A percentile compares a stretch with the other conserved stretches of the same genome.
phyloP scores from a whole-genome alignment of 768 basidiomycete genomes.

The Bullera alba region DNA sequence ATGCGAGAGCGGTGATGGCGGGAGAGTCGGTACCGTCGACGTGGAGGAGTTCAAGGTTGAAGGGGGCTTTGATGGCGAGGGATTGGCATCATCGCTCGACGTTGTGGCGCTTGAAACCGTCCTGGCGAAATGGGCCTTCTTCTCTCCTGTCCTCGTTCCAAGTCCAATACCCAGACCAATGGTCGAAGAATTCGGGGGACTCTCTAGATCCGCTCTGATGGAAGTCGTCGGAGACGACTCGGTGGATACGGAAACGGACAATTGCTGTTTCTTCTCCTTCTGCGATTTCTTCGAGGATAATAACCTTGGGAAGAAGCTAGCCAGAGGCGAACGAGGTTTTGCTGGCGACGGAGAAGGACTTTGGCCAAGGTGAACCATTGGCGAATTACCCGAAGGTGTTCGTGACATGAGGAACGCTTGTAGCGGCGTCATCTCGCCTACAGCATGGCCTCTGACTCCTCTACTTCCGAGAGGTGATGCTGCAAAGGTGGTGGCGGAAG shows the following conservation, averaged over 20 bases:
- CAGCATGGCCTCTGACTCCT: too few relatives aligned
- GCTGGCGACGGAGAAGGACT: neutral
- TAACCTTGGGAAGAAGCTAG: slow-evolving; percentile 24
- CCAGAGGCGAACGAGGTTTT: slow-evolving; percentile 10
- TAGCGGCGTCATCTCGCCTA: neutral
- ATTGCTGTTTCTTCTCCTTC: neutral
- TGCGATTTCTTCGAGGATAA: slow-evolving; percentile 21
- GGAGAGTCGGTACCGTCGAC: neutral
- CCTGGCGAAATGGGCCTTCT: neutral
- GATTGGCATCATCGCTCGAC: neutral
- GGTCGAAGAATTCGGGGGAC: neutral
- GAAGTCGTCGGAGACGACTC: slow-evolving; percentile 3
- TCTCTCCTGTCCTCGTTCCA: neutral
- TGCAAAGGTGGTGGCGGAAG: too few relatives aligned
- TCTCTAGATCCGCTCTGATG: neutral
- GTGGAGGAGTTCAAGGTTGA: neutral
- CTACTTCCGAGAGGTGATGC: too few relatives aligned
- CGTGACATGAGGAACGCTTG: slow-evolving; percentile 1
- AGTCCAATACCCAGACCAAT: slow-evolving; percentile 8
- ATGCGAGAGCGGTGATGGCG: neutral
- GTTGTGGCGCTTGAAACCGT: neutral
- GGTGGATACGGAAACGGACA: too few relatives aligned
- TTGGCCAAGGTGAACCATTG: neutral
- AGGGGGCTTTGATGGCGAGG: neutral
- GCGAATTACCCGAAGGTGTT: slow-evolving; percentile 5